phyloP scores from a whole-genome alignment of 768 basidiomycete genomes.

The Russula dissimulans region DNA sequence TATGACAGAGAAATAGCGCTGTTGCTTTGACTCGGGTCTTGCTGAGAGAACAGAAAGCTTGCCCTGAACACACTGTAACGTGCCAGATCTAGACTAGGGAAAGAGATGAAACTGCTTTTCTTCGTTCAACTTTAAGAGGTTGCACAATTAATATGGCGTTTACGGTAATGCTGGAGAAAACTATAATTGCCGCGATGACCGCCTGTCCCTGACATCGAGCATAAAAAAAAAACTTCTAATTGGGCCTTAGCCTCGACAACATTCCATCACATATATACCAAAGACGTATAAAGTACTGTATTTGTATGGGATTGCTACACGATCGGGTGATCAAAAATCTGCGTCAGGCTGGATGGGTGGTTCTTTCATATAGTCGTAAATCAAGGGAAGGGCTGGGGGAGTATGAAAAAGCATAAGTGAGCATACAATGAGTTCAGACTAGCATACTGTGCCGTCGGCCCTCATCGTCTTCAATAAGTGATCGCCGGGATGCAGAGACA shows the following conservation, averaged over 20 bases:
- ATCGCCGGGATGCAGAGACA: slow-evolving; percentile 22
- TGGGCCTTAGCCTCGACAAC: background rate
- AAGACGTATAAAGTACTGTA: slow-evolving; percentile 15
- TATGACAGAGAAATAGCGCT: too few species aligned
- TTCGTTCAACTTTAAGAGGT: too few species aligned
- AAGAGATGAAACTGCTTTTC: too few species aligned
- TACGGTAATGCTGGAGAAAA: too few species aligned
- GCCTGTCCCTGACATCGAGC: too few species aligned
- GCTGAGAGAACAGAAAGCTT: too few species aligned
- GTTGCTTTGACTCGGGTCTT: too few species aligned
- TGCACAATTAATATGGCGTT: too few species aligned
- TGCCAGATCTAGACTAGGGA: too few species aligned
- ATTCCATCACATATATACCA: slow-evolving; percentile 9
- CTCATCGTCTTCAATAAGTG: slow-evolving; percentile 38
- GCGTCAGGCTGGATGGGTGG: background rate
- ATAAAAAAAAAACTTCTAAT: background rate
- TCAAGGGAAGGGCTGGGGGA: background rate
- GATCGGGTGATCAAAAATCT: slow-evolving; percentile 7
- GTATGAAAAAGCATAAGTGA: background rate
- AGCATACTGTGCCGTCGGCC: slow-evolving; percentile 60
- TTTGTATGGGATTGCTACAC: slow-evolving; percentile 10
- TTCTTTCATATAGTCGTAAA: slow-evolving; percentile 3
- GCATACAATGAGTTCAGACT: slow-evolving; percentile 28
- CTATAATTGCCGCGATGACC: too few species aligned
- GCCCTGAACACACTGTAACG: too few species aligned